Evolutionary conservation across 2,329 filamentous ascomycete genomes (phyloP), one percentile per base, ranked within the genome.

Genomic region (Dothiorella sarmentorum): DNA sequence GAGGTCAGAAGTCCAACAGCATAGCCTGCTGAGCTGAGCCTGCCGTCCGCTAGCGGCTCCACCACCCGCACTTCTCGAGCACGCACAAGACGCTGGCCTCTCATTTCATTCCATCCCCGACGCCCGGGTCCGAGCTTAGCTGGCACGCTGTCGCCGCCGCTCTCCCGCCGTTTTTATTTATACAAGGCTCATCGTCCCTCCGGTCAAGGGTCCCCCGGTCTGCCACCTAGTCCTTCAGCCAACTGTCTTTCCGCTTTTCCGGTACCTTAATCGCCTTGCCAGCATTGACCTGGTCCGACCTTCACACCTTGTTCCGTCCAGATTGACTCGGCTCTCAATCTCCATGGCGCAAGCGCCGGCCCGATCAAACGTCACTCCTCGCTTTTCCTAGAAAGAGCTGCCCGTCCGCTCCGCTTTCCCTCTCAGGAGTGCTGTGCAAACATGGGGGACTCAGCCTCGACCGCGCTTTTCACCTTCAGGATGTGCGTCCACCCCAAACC

Each of bases 381-480:
- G 20, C 9, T 51, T 51, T 24, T 17, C 33, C 38, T 51, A 51
- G 47, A 27, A 51, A 22, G 29, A 51, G 29, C 29, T 17, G 31
- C 29, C 17, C 29, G 11, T 18, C 45, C 51, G 26, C 20, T 26
- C 22, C 15, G 1, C 24, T 43, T 15, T 22, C 20, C 33, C 24
- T 20, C 35, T 24, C 51, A 31, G 35, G 37, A 11, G 38, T 53
- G 49, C 10, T 35, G 33, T 40, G 43, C 31, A 40, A 58, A 31
- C 15, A 58, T 58, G 56, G 44, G 37, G 27, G 44, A 49, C 27
- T 24, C 38, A 4, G 67, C 65, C 52, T 67, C 69, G 61, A 87
- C 85, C 20, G 86, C 86, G 60, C 82, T 89, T 64, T 81, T 87
- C 69, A 87, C 86, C 61, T 88, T 89, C 71, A 61, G 73, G 45